Evolutionary conservation across 73 alveolate species (phyloP).

Genomic region (Paramecium caudatum): DNA sequence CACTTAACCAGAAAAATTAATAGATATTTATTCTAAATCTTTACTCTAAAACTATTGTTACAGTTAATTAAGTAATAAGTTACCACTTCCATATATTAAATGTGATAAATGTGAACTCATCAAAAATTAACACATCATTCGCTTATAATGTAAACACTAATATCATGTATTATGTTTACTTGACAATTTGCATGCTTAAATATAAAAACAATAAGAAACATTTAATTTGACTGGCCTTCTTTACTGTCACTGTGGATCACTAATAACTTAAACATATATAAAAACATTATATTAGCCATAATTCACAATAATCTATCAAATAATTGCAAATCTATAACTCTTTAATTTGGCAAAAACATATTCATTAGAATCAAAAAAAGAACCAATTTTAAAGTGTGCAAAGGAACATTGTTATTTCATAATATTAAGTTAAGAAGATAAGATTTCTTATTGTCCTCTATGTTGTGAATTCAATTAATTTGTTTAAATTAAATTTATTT

Average conservation of each 20-base stretch:
- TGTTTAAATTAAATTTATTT: conserved; percentile 45
- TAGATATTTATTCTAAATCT: background rate
- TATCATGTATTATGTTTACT: background rate
- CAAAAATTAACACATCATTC: background rate
- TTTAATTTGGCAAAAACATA: background rate
- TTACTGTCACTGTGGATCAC: background rate
- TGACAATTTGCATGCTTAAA: background rate
- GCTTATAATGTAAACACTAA: conserved; percentile 29
- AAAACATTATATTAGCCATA: background rate
- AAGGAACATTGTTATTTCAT: conserved; percentile 34
- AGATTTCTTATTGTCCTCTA: conserved; percentile 30
- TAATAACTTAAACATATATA: background rate
- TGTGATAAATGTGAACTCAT: conserved; percentile 1
- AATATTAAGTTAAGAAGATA: background rate
- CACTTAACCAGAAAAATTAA: background rate
- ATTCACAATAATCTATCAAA: background rate
- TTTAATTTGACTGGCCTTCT: background rate
- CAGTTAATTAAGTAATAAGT: background rate
- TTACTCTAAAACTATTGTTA: background rate
- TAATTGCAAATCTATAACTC: background rate
- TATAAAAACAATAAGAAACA: background rate
- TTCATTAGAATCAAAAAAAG: background rate
- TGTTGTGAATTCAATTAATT: conserved; percentile 48
- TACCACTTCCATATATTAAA: background rate
- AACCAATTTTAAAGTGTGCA: background rate